Percentiles rank a stretch among this genome's conserved stretches.
phyloP scores from a whole-genome alignment of 2,329 filamentous ascomycete species.

The Zasmidium cellare region DNA sequence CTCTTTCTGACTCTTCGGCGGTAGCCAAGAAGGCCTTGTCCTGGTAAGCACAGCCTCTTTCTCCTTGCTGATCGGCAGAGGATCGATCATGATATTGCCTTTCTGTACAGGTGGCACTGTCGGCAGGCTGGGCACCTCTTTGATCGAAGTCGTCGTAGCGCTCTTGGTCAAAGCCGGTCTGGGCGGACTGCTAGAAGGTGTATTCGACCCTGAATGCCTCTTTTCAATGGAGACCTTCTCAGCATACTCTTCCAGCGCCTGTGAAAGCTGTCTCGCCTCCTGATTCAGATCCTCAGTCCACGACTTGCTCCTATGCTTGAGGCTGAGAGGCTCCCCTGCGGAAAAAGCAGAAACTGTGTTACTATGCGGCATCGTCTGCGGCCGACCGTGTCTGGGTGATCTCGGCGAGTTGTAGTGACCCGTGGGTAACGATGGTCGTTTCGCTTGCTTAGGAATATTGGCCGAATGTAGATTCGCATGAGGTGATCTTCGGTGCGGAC shows the following conservation, averaged over 20 bases:
- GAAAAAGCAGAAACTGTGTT: constrained; percentile 30
- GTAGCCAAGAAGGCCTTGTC: constrained; percentile 77
- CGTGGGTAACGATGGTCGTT: constrained; percentile 30
- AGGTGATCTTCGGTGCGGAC: constrained; percentile 34
- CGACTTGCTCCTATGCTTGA: constrained; percentile 57
- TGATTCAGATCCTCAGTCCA: constrained; percentile 73
- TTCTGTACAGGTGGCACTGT: constrained; percentile 58
- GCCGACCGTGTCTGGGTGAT: constrained; percentile 30
- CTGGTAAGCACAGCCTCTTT: constrained; percentile 81
- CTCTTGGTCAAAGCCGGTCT: constrained; percentile 24
- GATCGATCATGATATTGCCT: constrained; percentile 80
- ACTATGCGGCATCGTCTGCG: constrained; percentile 32
- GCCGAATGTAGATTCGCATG: constrained; percentile 34
- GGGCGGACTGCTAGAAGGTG: constrained; percentile 29
- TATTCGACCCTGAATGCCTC: constrained; percentile 35
- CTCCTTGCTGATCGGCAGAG: constrained; percentile 79
- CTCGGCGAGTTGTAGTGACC: constrained; percentile 24
- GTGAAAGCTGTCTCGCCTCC: constrained; percentile 73
- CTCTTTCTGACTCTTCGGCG: constrained; percentile 84
- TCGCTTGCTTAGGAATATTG: constrained; percentile 37
- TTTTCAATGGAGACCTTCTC: constrained; percentile 49
- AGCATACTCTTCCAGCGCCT: constrained; percentile 77
- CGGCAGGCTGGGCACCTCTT: constrained; percentile 51
- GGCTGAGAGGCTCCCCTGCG: constrained; percentile 24
- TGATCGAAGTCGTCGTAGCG: constrained; percentile 30